Base-by-base conservation (phyloP, 805 yeast species). In the Kazachstania psychrophila region DNA sequence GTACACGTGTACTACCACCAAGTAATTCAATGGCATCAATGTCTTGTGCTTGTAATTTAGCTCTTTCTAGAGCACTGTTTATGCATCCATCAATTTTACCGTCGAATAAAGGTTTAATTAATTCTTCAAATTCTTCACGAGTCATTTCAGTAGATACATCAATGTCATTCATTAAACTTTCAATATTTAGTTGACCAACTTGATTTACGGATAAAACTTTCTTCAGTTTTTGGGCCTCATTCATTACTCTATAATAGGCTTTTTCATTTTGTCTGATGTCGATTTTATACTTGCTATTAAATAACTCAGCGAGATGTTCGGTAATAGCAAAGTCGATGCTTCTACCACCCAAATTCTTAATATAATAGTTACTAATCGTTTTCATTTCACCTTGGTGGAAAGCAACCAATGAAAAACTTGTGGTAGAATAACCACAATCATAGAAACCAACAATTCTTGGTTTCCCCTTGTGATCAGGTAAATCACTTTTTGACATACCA, bases 1-100 rank as follows among this genome's bases (percentile, higher is more conserved):
- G 98, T 49, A 89, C 94, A 75, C 98, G 86, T 52, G 96, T 83
- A 63, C 94, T 82, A 52, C 98, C 98, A 69, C 98, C 98, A 59
- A 89, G 79, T 43, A 92, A 78, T 70, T 89, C 98, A 51, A 89
- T 79, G 38, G 86, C 75, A 65, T 87, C 95, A 42, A 89, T 65
- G 42, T 87, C 92, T 17, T 67, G 83, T 43, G 69, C 66, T 31
- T 74, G 58, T 45, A 89, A 61, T 42, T 80, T 81, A 40, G 97
- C 89, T 57, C 73, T 77, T 56, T 74, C 73, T 58, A 92, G 71
- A 45, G 96, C 96, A 37, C 66, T 60, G 63, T 82, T 83, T 51
- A 87, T 71, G 53, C 96, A 96, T 36, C 65, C 72, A 48, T 73
- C 64, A 44, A 86, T 70, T 66, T 86, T 76, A 49, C 70, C 77